These are phyloP conservation scores for Fusarium sp. DNA, from an alignment of 2,329 filamentous ascomycete species.

Conservation along the genomic window DNA sequence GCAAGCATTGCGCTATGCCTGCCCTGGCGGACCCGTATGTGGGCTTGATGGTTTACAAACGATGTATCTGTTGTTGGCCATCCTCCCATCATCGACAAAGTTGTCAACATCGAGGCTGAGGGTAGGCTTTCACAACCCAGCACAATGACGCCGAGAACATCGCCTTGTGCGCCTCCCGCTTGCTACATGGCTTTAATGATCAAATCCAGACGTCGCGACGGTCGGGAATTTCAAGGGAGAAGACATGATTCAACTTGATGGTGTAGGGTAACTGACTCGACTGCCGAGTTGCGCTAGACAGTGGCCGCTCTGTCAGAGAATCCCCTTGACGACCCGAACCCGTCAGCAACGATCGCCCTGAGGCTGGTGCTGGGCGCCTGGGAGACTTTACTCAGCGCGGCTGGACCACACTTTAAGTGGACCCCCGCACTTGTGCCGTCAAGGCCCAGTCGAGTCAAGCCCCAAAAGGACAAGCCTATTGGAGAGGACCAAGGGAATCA, in stretches of 20 bases:
- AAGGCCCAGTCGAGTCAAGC: constrained; percentile 20
- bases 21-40: background rate
- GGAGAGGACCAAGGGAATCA: constrained; percentile 35
- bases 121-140: background rate
- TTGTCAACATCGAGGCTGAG: background rate
- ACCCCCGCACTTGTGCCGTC: constrained; percentile 11
- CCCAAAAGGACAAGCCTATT: constrained; percentile 32
- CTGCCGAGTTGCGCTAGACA: background rate
- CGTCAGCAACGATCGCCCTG: constrained; percentile 31
- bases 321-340: background rate
- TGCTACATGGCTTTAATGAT: background rate
- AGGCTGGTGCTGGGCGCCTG: constrained; percentile 34
- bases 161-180: background rate
- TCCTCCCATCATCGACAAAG: background rate
- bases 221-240: background rate
- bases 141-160: background rate
- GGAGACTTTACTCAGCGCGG: constrained; percentile 13
- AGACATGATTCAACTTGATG: background rate
- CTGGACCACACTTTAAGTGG: constrained; percentile 31
- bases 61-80: background rate
- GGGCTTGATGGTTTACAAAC: background rate
- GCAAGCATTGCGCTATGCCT: background rate
- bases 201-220: background rate
- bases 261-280: background rate
- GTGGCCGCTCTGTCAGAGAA: background rate